Evolutionary conservation across 345 rosid species (phyloP).

Genomic region (Corymbia maculata): DNA sequence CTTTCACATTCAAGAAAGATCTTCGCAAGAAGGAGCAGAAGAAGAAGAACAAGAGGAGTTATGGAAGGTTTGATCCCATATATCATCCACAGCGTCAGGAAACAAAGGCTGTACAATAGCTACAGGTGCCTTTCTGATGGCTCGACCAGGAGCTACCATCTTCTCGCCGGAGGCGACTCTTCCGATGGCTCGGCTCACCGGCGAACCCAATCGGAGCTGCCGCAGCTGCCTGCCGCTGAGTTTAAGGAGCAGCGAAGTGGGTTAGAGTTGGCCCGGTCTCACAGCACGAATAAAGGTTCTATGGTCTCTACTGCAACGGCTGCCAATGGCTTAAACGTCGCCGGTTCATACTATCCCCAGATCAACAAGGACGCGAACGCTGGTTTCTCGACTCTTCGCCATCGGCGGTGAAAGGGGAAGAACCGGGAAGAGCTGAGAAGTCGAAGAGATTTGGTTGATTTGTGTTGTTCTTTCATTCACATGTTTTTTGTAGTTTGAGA

Average conservation of each 20-base stretch:
- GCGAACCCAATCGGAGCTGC: not conserved
- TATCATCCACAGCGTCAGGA: constrained; percentile 36
- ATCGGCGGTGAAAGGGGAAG: not conserved
- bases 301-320: not conserved
- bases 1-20: not conserved
- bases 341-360: not conserved
- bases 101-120: constrained; percentile 5
- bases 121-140: constrained; percentile 17
- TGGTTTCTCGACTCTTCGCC: not conserved
- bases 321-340: not conserved
- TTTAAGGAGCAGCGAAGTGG: not conserved
- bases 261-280: not conserved
- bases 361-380: not conserved
- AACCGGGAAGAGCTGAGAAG: not conserved
- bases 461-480: not conserved
- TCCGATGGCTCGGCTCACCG: constrained; percentile 16
- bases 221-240: not conserved
- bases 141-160: constrained; percentile 55
- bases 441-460: not conserved
- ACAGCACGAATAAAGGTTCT: not conserved
- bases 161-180: constrained; percentile 24
- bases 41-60: not conserved
- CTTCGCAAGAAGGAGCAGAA: not conserved
- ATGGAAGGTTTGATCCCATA: constrained; percentile 85
- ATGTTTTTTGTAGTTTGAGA: not conserved